phyloP scores from a whole-genome alignment of 2,329 filamentous ascomycete species.

The Neofusicoccum sp. region DNA sequence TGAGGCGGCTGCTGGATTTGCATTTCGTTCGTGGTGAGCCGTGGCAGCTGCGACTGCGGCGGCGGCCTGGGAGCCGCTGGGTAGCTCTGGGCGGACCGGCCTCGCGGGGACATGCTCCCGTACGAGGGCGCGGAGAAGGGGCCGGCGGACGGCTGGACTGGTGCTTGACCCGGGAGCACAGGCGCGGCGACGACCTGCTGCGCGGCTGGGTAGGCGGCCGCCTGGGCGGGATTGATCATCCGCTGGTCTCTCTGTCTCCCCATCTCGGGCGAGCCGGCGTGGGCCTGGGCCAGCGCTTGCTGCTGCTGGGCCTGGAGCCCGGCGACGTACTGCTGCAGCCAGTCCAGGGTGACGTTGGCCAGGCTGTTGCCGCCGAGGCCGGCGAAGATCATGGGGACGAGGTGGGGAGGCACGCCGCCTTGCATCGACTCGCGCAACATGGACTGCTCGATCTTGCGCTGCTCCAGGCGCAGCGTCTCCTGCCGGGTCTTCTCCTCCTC shows the following conservation, averaged over 20 bases:
- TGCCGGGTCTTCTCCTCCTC: slow-evolving; percentile 55
- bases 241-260: slow-evolving; percentile 38
- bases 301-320: slow-evolving; percentile 46
- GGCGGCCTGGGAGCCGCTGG: slow-evolving; percentile 44
- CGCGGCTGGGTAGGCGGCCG: slow-evolving; percentile 31
- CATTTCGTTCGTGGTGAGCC: slow-evolving; percentile 54
- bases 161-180: slow-evolving; percentile 39
- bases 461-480: slow-evolving; percentile 49
- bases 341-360: slow-evolving; percentile 49
- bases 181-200: slow-evolving; percentile 33
- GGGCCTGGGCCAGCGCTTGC: slow-evolving; percentile 38
- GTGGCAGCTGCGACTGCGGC: slow-evolving; percentile 48
- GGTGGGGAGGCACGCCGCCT: slow-evolving; percentile 50
- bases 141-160: slow-evolving; percentile 36
- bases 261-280: slow-evolving; percentile 41
- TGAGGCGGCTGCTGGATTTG: slow-evolving; percentile 48
- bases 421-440: slow-evolving; percentile 54
- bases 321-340: slow-evolving; percentile 50
- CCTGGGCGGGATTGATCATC: slow-evolving; percentile 40
- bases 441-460: slow-evolving; percentile 52
- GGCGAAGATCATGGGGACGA: slow-evolving; percentile 55
- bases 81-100: slow-evolving; percentile 31
- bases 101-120: slow-evolving; percentile 33
- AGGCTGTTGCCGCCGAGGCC: slow-evolving; percentile 51
- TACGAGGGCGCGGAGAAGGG: slow-evolving; percentile 40